Conservation (phyloP, 1,284 basidiomycete species). For the Malassezia equina region DNA sequence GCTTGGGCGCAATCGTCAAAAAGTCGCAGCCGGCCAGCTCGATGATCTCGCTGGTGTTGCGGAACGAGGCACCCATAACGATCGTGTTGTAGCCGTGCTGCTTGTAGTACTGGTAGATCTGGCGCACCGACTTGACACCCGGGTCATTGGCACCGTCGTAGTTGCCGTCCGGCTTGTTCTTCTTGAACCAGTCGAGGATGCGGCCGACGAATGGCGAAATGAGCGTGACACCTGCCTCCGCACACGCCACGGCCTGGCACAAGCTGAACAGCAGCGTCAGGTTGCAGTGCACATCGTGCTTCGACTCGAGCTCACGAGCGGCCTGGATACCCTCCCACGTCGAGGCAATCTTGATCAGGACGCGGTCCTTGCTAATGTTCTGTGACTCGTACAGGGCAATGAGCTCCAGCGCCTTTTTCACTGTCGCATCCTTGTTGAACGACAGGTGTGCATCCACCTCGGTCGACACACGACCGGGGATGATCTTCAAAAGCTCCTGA, state of each 20-base stretch:
- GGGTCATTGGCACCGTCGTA: constrained; percentile 61
- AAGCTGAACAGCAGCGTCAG: constrained; percentile 97
- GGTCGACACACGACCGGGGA: constrained; percentile 96
- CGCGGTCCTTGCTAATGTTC: constrained; percentile 80
- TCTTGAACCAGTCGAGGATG: constrained; percentile 48
- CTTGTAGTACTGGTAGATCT: constrained; percentile 95
- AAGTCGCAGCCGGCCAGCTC: constrained; percentile 86
- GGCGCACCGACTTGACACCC: constrained; percentile 89
- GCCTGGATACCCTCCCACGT: constrained; percentile 99
- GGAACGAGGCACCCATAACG: constrained; percentile 98
- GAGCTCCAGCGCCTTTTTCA: constrained; percentile 71
- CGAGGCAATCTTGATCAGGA: constrained; percentile 94
- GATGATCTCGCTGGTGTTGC: constrained; percentile 77
- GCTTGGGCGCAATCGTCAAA: constrained; percentile 81
- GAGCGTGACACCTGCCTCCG: constrained; percentile 92
- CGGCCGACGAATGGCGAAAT: constrained; percentile 99
- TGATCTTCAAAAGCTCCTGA: constrained; percentile 83
- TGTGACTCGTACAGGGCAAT: constrained; percentile 85
- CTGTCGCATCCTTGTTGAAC: constrained; percentile 85
- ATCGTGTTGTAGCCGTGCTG: constrained; percentile 96
- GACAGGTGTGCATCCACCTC: constrained; percentile 96
- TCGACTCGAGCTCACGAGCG: constrained; percentile 77
- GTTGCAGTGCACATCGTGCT: constrained; percentile 92
- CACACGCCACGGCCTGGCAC: constrained; percentile 93
- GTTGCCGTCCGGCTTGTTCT: constrained; percentile 39